A percentile compares a stretch with the other conserved stretches of the same genome.
These are phyloP conservation scores for Fusarium praegraminearum DNA, from an alignment of 2,329 filamentous ascomycete species.

Conservation along the genomic window DNA sequence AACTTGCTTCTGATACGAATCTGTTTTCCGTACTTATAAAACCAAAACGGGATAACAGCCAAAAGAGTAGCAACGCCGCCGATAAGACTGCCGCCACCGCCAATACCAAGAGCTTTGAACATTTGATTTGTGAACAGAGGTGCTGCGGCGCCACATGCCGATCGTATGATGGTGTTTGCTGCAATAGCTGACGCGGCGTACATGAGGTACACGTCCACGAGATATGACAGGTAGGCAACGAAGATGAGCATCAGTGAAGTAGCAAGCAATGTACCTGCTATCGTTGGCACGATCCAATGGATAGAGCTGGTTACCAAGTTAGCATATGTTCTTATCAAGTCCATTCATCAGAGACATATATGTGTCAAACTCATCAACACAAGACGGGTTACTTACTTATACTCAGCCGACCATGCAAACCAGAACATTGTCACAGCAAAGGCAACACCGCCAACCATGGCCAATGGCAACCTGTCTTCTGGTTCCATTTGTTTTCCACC, in stretches of 20 bases:
- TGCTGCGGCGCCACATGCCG: constrained; percentile 39
- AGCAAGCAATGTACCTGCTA: constrained; percentile 33
- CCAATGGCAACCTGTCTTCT: constrained; percentile 35
- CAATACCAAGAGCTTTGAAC: constrained; percentile 34
- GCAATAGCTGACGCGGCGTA: constrained; percentile 39
- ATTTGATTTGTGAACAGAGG: constrained; percentile 39
- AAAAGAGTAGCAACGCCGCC: constrained; percentile 34
- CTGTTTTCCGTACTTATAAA: constrained; percentile 38
- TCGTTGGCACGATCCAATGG: constrained; percentile 38
- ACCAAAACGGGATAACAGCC: constrained; percentile 34
- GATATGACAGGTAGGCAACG: constrained; percentile 36
- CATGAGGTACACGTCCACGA: constrained; percentile 39
- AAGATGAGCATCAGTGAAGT: constrained; percentile 42
- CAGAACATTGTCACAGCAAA: constrained; percentile 41
- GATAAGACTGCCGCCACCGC: constrained; percentile 36
- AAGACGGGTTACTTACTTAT: constrained; percentile 10
- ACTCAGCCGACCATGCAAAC: constrained; percentile 42
- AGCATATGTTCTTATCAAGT: neutral
- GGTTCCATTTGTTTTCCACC: constrained; percentile 30
- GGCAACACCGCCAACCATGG: constrained; percentile 38
- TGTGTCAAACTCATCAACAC: neutral
- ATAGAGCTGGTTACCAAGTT: constrained; percentile 13
- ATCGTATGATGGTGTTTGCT: constrained; percentile 35
- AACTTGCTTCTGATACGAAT: constrained; percentile 40
- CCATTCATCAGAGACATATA: neutral